These are phyloP conservation scores for Colletotrichum orbiculare DNA, from an alignment of 2,329 filamentous ascomycete genomes.

Conservation along the genomic window DNA sequence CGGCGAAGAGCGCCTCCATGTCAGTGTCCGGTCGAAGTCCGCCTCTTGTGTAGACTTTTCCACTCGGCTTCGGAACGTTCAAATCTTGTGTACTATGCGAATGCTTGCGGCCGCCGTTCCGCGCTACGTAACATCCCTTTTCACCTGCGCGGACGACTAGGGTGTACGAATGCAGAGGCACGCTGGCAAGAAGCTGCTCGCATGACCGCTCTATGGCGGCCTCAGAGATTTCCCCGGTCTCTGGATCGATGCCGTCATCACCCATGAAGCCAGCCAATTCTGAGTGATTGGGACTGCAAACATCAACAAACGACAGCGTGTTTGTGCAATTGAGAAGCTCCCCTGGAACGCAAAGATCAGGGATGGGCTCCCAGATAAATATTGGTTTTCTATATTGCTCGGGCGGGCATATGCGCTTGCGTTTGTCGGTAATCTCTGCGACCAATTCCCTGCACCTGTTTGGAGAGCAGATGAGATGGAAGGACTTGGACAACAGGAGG, in stretches of 20 bases:
- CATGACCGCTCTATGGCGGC: conserved; percentile 67
- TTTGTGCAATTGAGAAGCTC: conserved; percentile 74
- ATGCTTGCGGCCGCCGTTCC: conserved; percentile 65
- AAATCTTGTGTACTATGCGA: conserved; percentile 42
- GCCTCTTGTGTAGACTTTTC: conserved; percentile 60
- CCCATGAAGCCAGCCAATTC: conserved; percentile 92
- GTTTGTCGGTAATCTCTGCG: conserved; percentile 71
- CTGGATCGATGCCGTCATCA: conserved; percentile 63
- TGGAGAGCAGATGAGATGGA: conserved; percentile 89
- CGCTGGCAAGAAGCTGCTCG: conserved; percentile 71
- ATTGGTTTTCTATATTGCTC: conserved; percentile 67
- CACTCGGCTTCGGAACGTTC: conserved; percentile 48
- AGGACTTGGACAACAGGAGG: conserved; percentile 78
- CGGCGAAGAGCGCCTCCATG: conserved; percentile 71
- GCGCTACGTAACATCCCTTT: conserved; percentile 75
- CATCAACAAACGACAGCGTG: conserved; percentile 68
- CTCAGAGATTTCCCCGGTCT: conserved; percentile 64
- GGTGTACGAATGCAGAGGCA: conserved; percentile 73
- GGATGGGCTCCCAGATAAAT: conserved; percentile 96
- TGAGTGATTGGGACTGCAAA: conserved; percentile 83
- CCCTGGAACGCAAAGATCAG: conserved; percentile 83
- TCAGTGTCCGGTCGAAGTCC: conserved; percentile 70
- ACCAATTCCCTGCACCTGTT: conserved; percentile 81
- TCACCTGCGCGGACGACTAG: conserved; percentile 79
- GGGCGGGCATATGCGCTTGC: conserved; percentile 52